phyloP scores from a whole-genome alignment of 768 basidiomycete species.

The Daedaleopsis nitida region DNA sequence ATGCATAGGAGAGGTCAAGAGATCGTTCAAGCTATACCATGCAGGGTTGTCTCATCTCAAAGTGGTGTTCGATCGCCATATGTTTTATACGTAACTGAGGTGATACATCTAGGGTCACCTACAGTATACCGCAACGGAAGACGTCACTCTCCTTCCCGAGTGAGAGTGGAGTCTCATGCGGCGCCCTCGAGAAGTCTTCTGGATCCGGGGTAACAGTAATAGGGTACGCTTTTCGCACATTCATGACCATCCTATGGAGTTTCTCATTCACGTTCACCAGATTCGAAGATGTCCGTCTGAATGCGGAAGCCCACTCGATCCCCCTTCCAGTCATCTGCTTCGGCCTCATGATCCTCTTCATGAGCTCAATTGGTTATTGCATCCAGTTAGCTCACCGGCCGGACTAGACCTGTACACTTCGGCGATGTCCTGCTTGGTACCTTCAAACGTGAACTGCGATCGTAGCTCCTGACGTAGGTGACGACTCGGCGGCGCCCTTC shows the following conservation, averaged over 20 bases:
- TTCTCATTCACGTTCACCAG: conserved; percentile 9
- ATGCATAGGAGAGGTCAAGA: conserved; percentile 10
- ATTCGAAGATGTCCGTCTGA: conserved; percentile 14
- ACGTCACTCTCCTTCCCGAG: not conserved
- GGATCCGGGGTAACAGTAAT: conserved; percentile 15
- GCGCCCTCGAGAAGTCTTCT: conserved; percentile 7
- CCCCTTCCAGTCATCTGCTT: conserved; percentile 18
- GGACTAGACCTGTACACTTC: no score
- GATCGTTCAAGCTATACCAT: not conserved
- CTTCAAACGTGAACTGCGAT: conserved; percentile 3
- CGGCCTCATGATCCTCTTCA: conserved; percentile 18
- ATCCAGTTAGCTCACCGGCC: conserved; percentile 5
- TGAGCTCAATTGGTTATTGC: conserved; percentile 11
- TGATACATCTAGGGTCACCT: no score
- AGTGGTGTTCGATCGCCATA: not conserved
- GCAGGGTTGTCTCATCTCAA: not conserved
- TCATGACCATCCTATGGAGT: not conserved
- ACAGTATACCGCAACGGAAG: not conserved
- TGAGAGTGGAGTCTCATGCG: conserved; percentile 4
- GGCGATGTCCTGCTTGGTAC: no score
- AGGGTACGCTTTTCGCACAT: conserved; percentile 14
- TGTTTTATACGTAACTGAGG: no score
- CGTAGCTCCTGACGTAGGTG: conserved; percentile 3
- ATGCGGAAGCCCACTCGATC: conserved; percentile 12
- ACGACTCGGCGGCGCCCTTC: not conserved